Evolutionary conservation across 2,329 filamentous ascomycete species (phyloP), one percentile per base, ranked within the genome.

Genomic region (Alternaria ventricosa): DNA sequence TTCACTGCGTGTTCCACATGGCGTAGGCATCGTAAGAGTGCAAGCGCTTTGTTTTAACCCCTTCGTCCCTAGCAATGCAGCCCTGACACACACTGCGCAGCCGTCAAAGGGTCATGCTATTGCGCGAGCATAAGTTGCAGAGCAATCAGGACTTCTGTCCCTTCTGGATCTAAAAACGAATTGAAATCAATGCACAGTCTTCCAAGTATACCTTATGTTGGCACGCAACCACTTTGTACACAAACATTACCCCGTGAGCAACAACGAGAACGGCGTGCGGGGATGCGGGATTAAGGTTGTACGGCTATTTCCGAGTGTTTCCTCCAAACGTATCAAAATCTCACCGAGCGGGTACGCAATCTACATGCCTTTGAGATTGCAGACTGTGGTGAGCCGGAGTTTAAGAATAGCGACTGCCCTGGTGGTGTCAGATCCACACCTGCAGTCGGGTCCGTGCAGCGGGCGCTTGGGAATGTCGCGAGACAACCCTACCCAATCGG

Each of bases 401-500:
- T 63, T 65, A 69, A 67, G 66, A 69, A 69, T 70, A 70, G 68
- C 56, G 45, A 36, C 45, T 33, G 20, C 20, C 20, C 20, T 22
- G 20, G 20, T 22, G 23, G 55, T 41, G 27, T 22, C 18, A 27
- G 57, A 51, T 59, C 59, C 63, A 66, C 59, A 66, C 51, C 57
- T 66, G 58, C 60, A 58, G 22, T 22, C 4, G 23, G 20, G 61
- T 22, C 62, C 56, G 64, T 67, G 64, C 68, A 28, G 46, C 65
- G 61, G 58, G 66, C 68, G 66, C 66, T 63, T 67, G 62, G 25
- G 55, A 53, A 41, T 12, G 53, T 57, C 43, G 49, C 53, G 57
- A 60, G 63, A 50, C 18, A 11, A 47, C 36, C 33, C 13, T 43
- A 60, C 33, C 72, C 72, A 74, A 73, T 74, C 59, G 66, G 67